A percentile compares a stretch with the other conserved stretches of the same genome.
Conservation (phyloP, 108 stramenopile species). For the Asterionellopsis glacialis region DNA sequence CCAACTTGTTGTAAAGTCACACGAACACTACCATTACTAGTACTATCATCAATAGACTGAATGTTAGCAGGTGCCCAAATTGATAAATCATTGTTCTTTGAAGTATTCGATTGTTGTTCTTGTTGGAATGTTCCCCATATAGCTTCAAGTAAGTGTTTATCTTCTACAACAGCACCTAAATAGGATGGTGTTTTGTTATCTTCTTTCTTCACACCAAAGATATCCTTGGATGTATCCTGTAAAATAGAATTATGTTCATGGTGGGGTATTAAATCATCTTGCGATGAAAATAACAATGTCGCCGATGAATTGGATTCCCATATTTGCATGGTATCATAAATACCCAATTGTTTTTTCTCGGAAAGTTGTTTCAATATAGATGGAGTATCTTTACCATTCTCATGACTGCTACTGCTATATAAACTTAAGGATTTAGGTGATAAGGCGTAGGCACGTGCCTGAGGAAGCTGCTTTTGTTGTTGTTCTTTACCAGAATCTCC, state of each 20-base stretch:
- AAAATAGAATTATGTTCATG: no score
- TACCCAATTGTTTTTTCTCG: constrained; percentile 30
- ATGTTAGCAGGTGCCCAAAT: constrained; percentile 29
- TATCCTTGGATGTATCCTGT: constrained; percentile 26
- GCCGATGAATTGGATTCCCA: constrained; percentile 81
- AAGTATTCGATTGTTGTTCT: background rate
- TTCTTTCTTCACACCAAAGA: constrained; percentile 5
- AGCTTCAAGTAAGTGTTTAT: constrained; percentile 45
- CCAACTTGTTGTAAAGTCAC: background rate
- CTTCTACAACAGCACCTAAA: constrained; percentile 75
- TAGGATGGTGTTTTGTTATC: constrained; percentile 12
- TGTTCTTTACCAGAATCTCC: constrained; percentile 27
- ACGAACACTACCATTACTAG: background rate
- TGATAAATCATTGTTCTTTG: no score
- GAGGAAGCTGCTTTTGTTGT: constrained; percentile 30
- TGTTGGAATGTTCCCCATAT: constrained; percentile 45
- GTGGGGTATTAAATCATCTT: no score
- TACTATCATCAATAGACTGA: constrained; percentile 18
- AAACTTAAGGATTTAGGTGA: constrained; percentile 69
- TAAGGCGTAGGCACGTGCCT: constrained; percentile 82
- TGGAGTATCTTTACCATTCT: no score
- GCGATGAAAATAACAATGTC: constrained; percentile 49
- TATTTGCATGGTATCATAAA: constrained; percentile 83
- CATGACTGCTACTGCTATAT: no score
- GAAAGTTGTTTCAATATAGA: no score